Evolutionary conservation across 345 rosid species (phyloP).

Genomic region (Microcos paniculata): DNA sequence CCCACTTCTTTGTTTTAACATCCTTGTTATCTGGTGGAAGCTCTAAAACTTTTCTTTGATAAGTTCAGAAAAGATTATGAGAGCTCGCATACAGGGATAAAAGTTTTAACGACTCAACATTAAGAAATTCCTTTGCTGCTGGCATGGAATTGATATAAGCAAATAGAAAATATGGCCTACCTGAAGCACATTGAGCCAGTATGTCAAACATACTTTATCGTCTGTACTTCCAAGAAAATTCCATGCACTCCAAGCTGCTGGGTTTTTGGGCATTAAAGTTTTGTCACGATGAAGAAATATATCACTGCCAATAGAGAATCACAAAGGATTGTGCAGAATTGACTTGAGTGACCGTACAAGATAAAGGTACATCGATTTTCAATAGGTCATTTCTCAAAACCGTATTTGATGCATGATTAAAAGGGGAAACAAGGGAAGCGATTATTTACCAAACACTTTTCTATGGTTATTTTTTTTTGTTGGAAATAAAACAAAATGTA

Average conservation of each 20-base stretch:
- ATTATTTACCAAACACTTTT: background rate
- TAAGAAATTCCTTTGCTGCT: background rate
- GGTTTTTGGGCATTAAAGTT: constrained; percentile 74
- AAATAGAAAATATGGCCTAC: constrained; percentile 32
- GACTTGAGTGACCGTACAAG: background rate
- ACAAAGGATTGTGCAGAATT: constrained; percentile 5
- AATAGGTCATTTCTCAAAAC: background rate
- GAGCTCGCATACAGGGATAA: background rate
- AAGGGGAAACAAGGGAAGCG: background rate
- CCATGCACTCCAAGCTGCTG: constrained; percentile 95
- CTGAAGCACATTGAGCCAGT: constrained; percentile 97
- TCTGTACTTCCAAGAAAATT: constrained; percentile 80
- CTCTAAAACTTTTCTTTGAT: background rate
- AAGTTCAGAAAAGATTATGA: background rate
- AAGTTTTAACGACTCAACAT: background rate
- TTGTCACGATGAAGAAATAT: constrained; percentile 77
- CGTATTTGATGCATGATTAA: background rate
- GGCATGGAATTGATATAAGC: background rate
- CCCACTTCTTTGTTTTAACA: background rate
- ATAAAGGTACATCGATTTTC: background rate
- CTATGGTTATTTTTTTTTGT: background rate
- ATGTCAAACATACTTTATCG: constrained; percentile 71
- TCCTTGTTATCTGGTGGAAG: background rate
- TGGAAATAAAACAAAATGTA: background rate
- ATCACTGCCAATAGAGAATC: constrained; percentile 50